Evolutionary conservation across 768 basidiomycete species (phyloP).

Genomic region (Leccinum disarticulatum): DNA sequence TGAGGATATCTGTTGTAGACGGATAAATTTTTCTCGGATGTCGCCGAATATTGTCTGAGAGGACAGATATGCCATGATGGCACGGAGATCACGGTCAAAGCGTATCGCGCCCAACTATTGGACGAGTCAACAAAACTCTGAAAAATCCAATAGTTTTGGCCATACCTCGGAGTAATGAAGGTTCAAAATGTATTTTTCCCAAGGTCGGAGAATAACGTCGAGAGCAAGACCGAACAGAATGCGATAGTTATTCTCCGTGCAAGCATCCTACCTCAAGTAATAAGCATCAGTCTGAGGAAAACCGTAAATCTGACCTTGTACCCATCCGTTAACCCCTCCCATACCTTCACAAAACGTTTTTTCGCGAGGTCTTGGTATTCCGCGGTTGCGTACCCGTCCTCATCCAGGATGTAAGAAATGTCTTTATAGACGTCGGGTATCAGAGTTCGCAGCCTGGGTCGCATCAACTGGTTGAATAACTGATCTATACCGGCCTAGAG

Average conservation of each 20-base stretch:
- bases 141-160: not conserved
- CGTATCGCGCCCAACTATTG: slow-evolving; percentile 89
- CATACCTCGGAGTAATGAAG: slow-evolving; percentile 87
- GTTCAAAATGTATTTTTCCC: slow-evolving; percentile 85
- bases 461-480: slow-evolving; percentile 90
- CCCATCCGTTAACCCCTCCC: slow-evolving; percentile 84
- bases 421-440: slow-evolving; percentile 90
- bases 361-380: slow-evolving; percentile 85
- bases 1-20: slow-evolving; percentile 92
- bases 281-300: slow-evolving; percentile 3
- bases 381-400: slow-evolving; percentile 78
- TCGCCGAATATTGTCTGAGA: slow-evolving; percentile 90
- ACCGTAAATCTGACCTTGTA: slow-evolving; percentile 63
- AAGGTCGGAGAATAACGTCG: slow-evolving; percentile 88
- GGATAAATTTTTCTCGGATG: slow-evolving; percentile 85
- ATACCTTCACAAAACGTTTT: slow-evolving; percentile 86
- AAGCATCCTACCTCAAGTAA: slow-evolving; percentile 56
- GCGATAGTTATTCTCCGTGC: slow-evolving; percentile 88
- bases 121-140: slow-evolving; percentile 2
- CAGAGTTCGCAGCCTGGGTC: slow-evolving; percentile 82
- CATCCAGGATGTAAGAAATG: slow-evolving; percentile 84
- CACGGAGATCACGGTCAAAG: slow-evolving; percentile 89
- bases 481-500: slow-evolving; percentile 82
- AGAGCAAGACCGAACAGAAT: slow-evolving; percentile 82
- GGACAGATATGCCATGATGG: slow-evolving; percentile 79